phyloP scores from a whole-genome alignment of 495 filamentous ascomycete species.

The Penicillium coffeae region DNA sequence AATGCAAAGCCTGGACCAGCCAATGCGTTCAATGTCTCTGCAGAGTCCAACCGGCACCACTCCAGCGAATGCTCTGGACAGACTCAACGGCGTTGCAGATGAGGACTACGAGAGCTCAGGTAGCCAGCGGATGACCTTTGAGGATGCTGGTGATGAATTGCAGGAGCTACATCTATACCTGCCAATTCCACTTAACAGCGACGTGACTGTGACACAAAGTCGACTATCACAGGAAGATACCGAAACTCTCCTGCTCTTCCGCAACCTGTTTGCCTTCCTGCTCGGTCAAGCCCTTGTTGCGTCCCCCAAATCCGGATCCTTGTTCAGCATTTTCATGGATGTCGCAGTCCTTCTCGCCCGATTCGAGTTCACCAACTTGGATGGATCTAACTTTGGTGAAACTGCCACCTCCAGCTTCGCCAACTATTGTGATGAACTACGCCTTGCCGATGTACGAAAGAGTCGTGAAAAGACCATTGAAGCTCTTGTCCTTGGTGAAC shows the following conservation, averaged over 20 bases:
- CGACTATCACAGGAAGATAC: slow-evolving; percentile 52
- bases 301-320: slow-evolving; percentile 58
- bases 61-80: slow-evolving; percentile 32
- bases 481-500: slow-evolving; percentile 80
- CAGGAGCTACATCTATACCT: slow-evolving; percentile 69
- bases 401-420: slow-evolving; percentile 72
- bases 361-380: slow-evolving; percentile 75
- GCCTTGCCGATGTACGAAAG: slow-evolving; percentile 71
- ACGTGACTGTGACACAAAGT: slow-evolving; percentile 37
- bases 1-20: slow-evolving; percentile 34
- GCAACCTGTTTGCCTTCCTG: slow-evolving; percentile 91
- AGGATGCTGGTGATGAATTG: slow-evolving; percentile 37
- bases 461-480: slow-evolving; percentile 91
- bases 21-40: slow-evolving; percentile 38
- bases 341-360: slow-evolving; percentile 64
- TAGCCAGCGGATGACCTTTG: slow-evolving; percentile 40
- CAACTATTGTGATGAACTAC: slow-evolving; percentile 69
- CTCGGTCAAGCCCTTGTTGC: slow-evolving; percentile 75
- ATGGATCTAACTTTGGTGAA: slow-evolving; percentile 80
- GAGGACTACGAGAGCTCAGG: slow-evolving; percentile 43
- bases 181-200: slow-evolving; percentile 52
- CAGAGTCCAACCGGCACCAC: slow-evolving; percentile 36
- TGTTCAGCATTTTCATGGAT: slow-evolving; percentile 72
- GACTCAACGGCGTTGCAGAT: slow-evolving; percentile 20
- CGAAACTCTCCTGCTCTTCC: slow-evolving; percentile 67